Percentiles rank a stretch among this genome's conserved stretches.
These are phyloP conservation scores for Kodamaea suecica DNA, from an alignment of 1,139 yeast genomes.

Conservation along the genomic window DNA sequence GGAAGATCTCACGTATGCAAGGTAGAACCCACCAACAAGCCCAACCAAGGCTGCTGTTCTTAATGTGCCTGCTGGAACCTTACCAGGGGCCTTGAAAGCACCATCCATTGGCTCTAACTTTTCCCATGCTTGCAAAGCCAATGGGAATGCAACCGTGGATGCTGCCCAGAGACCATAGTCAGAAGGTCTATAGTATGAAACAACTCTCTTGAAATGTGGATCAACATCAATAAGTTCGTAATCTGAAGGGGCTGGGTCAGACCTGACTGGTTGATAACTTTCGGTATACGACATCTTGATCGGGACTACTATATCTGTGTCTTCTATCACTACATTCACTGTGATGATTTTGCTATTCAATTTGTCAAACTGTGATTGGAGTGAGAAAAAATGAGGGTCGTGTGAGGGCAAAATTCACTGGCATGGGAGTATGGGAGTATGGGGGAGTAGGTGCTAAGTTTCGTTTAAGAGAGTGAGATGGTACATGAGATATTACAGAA, in stretches of 20 bases:
- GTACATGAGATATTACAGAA: too few species aligned
- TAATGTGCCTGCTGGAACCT: slow-evolving; percentile 56
- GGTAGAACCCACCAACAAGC: slow-evolving; percentile 65
- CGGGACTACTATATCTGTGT: too few species aligned
- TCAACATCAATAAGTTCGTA: slow-evolving; percentile 69
- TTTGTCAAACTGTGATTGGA: slow-evolving; percentile 31
- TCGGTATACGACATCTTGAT: slow-evolving; percentile 39
- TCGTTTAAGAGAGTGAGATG: too few species aligned
- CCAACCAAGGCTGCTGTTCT: slow-evolving; percentile 64
- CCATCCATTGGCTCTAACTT: slow-evolving; percentile 62
- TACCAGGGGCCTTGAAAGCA: slow-evolving; percentile 50
- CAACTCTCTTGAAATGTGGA: slow-evolving; percentile 72
- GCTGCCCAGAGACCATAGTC: slow-evolving; percentile 68
- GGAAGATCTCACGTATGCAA: slow-evolving; percentile 63
- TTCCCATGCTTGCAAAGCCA: slow-evolving; percentile 59
- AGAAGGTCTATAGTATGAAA: slow-evolving; percentile 65
- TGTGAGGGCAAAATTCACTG: slow-evolving; percentile 3
- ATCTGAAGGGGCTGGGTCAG: slow-evolving; percentile 43
- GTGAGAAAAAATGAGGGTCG: slow-evolving; percentile 5
- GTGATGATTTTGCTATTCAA: too few species aligned
- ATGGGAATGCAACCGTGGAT: slow-evolving; percentile 64
- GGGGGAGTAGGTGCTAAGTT: too few species aligned
- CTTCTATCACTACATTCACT: too few species aligned
- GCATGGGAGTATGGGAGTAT: too few species aligned
- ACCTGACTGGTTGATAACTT: slow-evolving; percentile 43